These are phyloP conservation scores for Sonneratia caseolaris DNA, from an alignment of 345 rosid species.

Conservation along the genomic window DNA sequence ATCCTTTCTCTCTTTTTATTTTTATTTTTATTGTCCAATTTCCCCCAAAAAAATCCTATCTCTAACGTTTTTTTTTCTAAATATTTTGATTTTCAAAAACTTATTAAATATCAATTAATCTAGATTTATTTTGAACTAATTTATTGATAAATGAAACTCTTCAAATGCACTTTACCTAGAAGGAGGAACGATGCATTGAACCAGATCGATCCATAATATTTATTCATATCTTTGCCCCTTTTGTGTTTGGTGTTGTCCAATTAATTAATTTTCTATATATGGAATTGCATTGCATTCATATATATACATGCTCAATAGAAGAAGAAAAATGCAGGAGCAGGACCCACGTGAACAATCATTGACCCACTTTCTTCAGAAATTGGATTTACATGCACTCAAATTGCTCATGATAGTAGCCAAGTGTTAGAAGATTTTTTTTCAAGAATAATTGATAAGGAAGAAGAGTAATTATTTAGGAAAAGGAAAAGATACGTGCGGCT, in stretches of 20 bases:
- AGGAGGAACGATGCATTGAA: too few relatives aligned
- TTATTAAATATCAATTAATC: too few relatives aligned
- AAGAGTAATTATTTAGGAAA: neutral
- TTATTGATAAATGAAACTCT: too few relatives aligned
- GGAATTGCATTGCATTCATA: neutral
- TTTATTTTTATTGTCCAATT: neutral
- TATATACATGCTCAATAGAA: neutral
- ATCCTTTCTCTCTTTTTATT: neutral
- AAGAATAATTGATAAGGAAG: slow-evolving; percentile 1
- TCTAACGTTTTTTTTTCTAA: neutral
- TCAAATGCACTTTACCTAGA: too few relatives aligned
- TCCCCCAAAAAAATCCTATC: neutral
- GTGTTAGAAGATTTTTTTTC: neutral
- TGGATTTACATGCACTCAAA: neutral
- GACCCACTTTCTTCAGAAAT: slow-evolving; percentile 3
- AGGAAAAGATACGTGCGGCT: slow-evolving; percentile 5
- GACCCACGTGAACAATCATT: slow-evolving; percentile 41
- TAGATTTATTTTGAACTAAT: too few relatives aligned
- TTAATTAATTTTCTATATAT: slow-evolving; percentile 8
- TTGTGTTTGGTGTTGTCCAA: neutral
- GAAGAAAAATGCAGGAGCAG: slow-evolving; percentile 6
- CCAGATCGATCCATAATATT: too few relatives aligned
- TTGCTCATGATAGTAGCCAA: neutral
- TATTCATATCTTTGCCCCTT: too few relatives aligned
- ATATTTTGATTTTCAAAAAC: too few relatives aligned